Evolutionary conservation across 306 rosid species (phyloP).

Genomic region (Dicorynia guianensis): DNA sequence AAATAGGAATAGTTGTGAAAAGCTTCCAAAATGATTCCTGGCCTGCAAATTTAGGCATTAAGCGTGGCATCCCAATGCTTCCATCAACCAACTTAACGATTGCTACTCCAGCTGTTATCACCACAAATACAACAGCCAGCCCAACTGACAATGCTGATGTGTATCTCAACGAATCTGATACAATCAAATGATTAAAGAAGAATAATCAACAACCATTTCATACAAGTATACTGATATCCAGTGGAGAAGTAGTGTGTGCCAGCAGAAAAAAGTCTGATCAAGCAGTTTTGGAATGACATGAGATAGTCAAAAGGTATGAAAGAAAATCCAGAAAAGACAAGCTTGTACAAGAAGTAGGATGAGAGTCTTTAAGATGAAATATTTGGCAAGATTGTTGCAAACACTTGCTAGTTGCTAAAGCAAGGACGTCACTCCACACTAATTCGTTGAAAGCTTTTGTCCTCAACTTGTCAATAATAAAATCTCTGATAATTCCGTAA

Average conservation of each 20-base stretch:
- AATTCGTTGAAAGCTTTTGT: neutral
- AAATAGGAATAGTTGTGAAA: conserved; percentile 66
- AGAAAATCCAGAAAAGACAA: neutral
- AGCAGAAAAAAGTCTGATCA: neutral
- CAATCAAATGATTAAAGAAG: neutral
- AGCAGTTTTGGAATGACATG: neutral
- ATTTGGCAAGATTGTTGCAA: neutral
- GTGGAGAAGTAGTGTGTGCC: neutral
- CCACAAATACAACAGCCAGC: conserved; percentile 69
- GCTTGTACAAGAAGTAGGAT: neutral
- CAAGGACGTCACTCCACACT: neutral
- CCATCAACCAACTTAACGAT: conserved; percentile 55
- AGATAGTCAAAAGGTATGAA: conserved; percentile 4
- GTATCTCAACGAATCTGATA: conserved; percentile 70
- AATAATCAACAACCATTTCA: conserved; percentile 12
- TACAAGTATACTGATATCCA: neutral
- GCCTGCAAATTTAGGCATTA: conserved; percentile 57
- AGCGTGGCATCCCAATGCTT: conserved; percentile 61
- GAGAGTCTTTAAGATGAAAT: neutral
- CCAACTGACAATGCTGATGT: conserved; percentile 76
- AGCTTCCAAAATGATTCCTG: conserved; percentile 76
- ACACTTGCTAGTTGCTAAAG: neutral
- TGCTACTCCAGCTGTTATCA: conserved; percentile 64
- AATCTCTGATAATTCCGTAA: neutral
- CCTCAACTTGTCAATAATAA: neutral